phyloP scores from a whole-genome alignment of 1,139 yeast genomes.

The Suhomyces terraborum region DNA sequence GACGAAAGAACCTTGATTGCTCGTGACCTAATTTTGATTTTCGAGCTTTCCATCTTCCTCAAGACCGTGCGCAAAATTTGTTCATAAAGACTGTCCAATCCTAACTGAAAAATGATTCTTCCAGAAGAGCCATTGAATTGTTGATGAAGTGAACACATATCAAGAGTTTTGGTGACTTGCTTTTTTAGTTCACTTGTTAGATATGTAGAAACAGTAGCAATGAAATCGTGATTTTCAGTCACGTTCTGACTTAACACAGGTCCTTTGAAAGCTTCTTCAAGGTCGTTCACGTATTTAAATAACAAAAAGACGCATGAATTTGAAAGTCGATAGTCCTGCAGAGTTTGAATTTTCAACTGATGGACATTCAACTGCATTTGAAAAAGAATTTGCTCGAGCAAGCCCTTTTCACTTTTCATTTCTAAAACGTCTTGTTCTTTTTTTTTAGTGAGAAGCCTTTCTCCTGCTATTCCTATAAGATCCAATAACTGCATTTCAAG shows the following conservation, averaged over 20 bases:
- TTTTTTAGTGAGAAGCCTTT: constrained; percentile 42
- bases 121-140: constrained; percentile 15
- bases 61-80: constrained; percentile 53
- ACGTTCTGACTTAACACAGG: not conserved
- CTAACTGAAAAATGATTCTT: constrained; percentile 26
- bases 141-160: not conserved
- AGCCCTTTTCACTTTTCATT: not conserved
- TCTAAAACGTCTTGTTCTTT: not conserved
- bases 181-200: not conserved
- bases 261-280: not conserved
- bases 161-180: not conserved
- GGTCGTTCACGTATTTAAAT: not conserved
- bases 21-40: constrained; percentile 62
- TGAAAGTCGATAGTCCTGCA: not conserved
- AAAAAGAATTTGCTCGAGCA: not conserved
- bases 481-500: constrained; percentile 57
- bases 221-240: not conserved
- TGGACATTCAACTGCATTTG: not conserved
- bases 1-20: constrained; percentile 59
- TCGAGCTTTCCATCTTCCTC: constrained; percentile 50
- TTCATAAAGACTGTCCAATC: constrained; percentile 51
- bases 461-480: constrained; percentile 56
- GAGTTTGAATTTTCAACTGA: not conserved
- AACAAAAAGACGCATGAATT: not conserved
- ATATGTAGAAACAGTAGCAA: not conserved